phyloP scores from a whole-genome alignment of 306 rosid species.

The Pterocarpus macrocarpus region DNA sequence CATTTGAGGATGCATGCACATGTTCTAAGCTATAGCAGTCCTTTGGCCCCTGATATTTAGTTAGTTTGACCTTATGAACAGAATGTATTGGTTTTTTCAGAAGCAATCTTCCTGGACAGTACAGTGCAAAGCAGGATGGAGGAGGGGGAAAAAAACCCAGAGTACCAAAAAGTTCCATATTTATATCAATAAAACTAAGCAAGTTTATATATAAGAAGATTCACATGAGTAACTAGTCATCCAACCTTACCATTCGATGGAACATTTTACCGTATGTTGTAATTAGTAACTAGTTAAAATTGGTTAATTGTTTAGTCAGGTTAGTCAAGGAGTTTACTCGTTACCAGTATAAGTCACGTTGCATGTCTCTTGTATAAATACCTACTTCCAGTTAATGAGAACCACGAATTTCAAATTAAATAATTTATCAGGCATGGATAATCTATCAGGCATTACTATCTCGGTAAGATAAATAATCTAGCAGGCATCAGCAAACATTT shows the following conservation, averaged over 20 bases:
- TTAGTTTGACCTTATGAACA: conserved; percentile 4
- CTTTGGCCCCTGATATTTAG: not conserved
- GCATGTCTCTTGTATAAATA: no score
- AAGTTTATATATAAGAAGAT: not conserved
- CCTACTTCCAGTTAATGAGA: not conserved
- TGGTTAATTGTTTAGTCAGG: no score
- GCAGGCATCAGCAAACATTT: not conserved
- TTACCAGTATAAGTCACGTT: no score
- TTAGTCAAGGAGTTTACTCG: no score
- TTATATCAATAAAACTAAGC: conserved; percentile 8
- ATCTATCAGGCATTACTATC: not conserved
- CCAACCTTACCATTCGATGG: not conserved
- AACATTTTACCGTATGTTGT: not conserved
- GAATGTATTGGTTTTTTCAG: not conserved
- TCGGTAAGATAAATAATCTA: conserved; percentile 6
- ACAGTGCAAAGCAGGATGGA: not conserved
- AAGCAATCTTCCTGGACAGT: not conserved
- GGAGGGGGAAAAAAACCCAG: not conserved
- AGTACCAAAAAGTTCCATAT: not conserved
- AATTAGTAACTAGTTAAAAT: no score
- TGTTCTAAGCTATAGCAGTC: conserved; percentile 14
- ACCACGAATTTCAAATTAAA: conserved; percentile 6
- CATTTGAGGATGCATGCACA: not conserved
- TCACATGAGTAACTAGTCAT: conserved; percentile 2
- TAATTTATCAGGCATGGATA: conserved; percentile 7